phyloP scores from a whole-genome alignment of 306 rosid genomes.

The Gleditsia sinensis region DNA sequence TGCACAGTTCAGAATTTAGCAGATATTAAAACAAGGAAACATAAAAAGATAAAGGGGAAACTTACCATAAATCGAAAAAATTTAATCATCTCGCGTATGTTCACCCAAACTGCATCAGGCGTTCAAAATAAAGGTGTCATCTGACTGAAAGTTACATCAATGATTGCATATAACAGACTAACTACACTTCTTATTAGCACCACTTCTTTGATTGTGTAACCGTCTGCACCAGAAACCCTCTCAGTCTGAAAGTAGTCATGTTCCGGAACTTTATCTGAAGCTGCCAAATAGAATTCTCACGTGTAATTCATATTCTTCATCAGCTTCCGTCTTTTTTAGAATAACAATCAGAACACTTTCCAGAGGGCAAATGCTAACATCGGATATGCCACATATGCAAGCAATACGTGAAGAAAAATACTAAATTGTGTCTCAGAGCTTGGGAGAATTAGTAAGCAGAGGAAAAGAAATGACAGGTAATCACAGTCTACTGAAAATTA shows the following conservation, averaged over 20 bases:
- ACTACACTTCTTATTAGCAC: conserved; percentile 74
- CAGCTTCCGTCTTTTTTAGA: conserved; percentile 10
- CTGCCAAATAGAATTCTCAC: conserved; percentile 31
- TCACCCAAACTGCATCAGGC: conserved; percentile 18
- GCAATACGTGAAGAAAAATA: background rate
- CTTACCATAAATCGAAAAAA: background rate
- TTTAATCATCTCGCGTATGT: background rate
- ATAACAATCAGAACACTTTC: conserved; percentile 7
- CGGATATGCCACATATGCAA: conserved; percentile 18
- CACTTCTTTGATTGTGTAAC: conserved; percentile 83
- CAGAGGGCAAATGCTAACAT: conserved; percentile 10
- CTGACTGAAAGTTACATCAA: conserved; percentile 19
- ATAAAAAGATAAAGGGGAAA: background rate
- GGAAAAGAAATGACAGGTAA: background rate
- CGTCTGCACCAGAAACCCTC: conserved; percentile 80
- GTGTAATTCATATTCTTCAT: conserved; percentile 18
- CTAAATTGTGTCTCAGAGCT: background rate
- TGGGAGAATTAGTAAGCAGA: background rate
- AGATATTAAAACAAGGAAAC: conserved; percentile 8
- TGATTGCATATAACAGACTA: conserved; percentile 39
- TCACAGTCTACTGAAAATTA: background rate
- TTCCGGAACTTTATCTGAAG: conserved; percentile 51
- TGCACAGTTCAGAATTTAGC: conserved; percentile 44
- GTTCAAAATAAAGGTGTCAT: background rate
- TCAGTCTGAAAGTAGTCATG: conserved; percentile 80